phyloP scores from a whole-genome alignment of 805 yeast species.

The Metschnikowia anglica region DNA sequence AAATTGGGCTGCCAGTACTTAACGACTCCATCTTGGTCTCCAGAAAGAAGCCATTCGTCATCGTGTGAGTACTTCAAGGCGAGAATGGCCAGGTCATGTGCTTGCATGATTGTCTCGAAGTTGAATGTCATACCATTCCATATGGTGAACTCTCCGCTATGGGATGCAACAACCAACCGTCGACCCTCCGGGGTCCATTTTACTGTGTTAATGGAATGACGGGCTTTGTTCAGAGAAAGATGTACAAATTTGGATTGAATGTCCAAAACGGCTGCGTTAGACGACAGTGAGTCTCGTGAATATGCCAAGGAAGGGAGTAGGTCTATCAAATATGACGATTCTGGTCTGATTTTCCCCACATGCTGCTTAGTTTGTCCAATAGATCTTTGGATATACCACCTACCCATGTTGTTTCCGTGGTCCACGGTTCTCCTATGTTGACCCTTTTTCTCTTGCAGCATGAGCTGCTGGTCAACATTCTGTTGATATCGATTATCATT shows the following conservation, averaged over 20 bases:
- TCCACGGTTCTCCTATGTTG: conserved; percentile 71
- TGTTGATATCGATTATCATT: conserved; percentile 27
- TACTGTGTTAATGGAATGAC: conserved; percentile 86
- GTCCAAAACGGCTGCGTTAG: conserved; percentile 52
- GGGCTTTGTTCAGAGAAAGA: conserved; percentile 84
- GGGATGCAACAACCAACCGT: conserved; percentile 82
- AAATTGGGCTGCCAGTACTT: conserved; percentile 98
- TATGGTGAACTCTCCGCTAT: conserved; percentile 91
- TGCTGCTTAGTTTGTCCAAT: conserved; percentile 44
- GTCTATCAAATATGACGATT: conserved; percentile 61
- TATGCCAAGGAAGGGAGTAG: conserved; percentile 67
- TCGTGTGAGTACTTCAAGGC: conserved; percentile 79
- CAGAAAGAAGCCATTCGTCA: conserved; percentile 92
- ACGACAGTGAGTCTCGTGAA: conserved; percentile 32
- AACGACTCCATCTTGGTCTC: conserved; percentile 87
- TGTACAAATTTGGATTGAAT: conserved; percentile 82
- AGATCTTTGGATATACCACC: conserved; percentile 52
- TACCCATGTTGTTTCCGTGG: conserved; percentile 71
- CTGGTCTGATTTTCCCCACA: conserved; percentile 62
- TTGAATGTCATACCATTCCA: conserved; percentile 97
- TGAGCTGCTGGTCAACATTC: conserved; percentile 42
- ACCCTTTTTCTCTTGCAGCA: conserved; percentile 49
- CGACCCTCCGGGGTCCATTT: conserved; percentile 97
- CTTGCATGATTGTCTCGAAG: conserved; percentile 97
- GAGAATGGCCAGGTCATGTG: conserved; percentile 89